phyloP scores from a whole-genome alignment of 495 filamentous ascomycete species.

The Lindgomyces ingoldianus region DNA sequence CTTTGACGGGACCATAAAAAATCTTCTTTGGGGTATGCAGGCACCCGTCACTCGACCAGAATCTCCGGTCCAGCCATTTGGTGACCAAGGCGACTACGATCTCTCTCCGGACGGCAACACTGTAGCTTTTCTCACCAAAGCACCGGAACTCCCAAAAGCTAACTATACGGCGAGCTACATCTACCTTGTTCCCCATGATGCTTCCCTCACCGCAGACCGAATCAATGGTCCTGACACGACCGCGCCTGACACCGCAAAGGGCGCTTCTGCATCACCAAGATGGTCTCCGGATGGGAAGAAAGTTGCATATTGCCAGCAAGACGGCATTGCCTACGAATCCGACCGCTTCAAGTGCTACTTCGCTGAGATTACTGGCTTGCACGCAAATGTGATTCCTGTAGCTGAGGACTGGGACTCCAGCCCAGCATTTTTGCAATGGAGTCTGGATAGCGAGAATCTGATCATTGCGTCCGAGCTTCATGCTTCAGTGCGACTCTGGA shows the following conservation, averaged over 20 bases:
- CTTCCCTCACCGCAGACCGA: slow-evolving; percentile 21
- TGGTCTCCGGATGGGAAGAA: slow-evolving; percentile 72
- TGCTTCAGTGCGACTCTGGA: slow-evolving; percentile 27
- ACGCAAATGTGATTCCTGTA: slow-evolving; percentile 10
- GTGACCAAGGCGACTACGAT: slow-evolving; percentile 61
- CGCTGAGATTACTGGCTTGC: slow-evolving; percentile 7
- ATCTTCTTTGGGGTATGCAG: slow-evolving; percentile 50
- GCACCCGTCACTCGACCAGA: slow-evolving; percentile 46
- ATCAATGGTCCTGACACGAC: slow-evolving; percentile 49
- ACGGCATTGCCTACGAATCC: slow-evolving; percentile 72
- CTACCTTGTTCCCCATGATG: slow-evolving; percentile 67
- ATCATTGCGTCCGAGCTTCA: slow-evolving; percentile 37
- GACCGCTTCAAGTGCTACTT: slow-evolving; percentile 80
- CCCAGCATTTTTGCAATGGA: slow-evolving; percentile 27
- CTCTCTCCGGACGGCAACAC: slow-evolving; percentile 52
- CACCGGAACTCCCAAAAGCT: slow-evolving; percentile 73
- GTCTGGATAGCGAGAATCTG: slow-evolving; percentile 31
- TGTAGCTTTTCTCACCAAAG: slow-evolving; percentile 80
- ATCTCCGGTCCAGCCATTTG: slow-evolving; percentile 57
- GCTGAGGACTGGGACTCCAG: slow-evolving; percentile 37
- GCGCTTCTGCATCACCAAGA: slow-evolving; percentile 71
- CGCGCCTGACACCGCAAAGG: slow-evolving; percentile 50
- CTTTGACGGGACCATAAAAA: slow-evolving; percentile 42
- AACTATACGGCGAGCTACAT: slow-evolving; percentile 77
- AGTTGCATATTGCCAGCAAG: slow-evolving; percentile 71